These are phyloP conservation scores for Penicillium sp. DNA, from an alignment of 2,329 filamentous ascomycete species.

Conservation along the genomic window DNA sequence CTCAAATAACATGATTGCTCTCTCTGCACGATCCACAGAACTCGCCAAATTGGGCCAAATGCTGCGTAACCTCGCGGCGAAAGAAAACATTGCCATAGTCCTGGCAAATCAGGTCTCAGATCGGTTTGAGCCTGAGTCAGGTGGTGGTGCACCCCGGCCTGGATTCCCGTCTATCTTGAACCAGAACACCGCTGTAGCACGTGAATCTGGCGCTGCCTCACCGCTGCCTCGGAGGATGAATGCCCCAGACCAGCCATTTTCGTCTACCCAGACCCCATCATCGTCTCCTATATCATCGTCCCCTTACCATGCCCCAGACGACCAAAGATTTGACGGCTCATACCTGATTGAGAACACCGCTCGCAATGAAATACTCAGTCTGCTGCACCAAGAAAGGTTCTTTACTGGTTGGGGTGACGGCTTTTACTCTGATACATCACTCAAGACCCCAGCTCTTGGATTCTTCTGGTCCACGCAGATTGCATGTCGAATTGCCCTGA, in stretches of 20 bases:
- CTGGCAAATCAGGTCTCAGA: constrained; percentile 96
- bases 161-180: constrained; percentile 14
- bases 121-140: constrained; percentile 62
- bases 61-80: constrained; percentile 74
- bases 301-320: constrained; percentile 32
- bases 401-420: constrained; percentile 94
- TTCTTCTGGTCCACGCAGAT: constrained; percentile 92
- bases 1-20: constrained; percentile 49
- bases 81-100: constrained; percentile 78
- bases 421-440: constrained; percentile 27
- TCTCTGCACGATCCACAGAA: constrained; percentile 77
- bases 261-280: constrained; percentile 22
- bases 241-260: constrained; percentile 7
- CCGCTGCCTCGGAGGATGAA: constrained; percentile 23
- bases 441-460: constrained; percentile 84
- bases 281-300: constrained; percentile 34
- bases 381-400: constrained; percentile 91
- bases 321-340: constrained; percentile 34
- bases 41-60: constrained; percentile 75
- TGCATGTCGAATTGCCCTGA: constrained; percentile 77
- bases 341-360: constrained; percentile 44
- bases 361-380: constrained; percentile 62
- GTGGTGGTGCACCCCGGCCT: constrained; percentile 1
- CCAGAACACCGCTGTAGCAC: constrained; percentile 14
- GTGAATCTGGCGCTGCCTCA: constrained; percentile 24